Conservation (phyloP, 164 flowering plant genomes). For the Liriodendron chinense region DNA sequence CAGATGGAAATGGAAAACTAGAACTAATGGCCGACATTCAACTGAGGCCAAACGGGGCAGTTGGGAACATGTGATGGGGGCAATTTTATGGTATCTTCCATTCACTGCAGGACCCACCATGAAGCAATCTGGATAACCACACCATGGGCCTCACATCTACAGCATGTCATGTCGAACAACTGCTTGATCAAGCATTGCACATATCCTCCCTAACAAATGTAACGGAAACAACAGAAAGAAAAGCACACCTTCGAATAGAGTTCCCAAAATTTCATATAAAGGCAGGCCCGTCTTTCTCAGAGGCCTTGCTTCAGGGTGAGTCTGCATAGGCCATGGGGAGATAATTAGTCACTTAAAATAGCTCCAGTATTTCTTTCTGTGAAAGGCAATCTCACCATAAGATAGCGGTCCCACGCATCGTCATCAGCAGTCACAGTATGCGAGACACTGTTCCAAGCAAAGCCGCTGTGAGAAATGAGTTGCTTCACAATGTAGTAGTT, state of each 20-base stretch:
- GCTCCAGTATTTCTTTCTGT: not conserved
- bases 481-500: not conserved
- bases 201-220: no score
- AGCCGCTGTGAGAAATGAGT: not conserved
- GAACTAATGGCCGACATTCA: no score
- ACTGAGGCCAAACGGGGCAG: no score
- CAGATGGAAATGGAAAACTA: no score
- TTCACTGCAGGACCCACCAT: no score
- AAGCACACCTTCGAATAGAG: not conserved
- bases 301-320: constrained; percentile 3
- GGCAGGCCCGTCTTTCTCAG: not conserved
- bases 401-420: constrained; percentile 1
- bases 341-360: not conserved
- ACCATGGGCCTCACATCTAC: no score
- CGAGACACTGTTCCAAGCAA: not conserved
- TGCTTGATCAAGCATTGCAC: no score
- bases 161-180: no score
- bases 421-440: not conserved
- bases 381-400: not conserved
- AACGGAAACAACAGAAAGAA: not conserved
- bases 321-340: not conserved
- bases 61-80: no score
- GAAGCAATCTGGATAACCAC: no score
- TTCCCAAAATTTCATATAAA: not conserved
- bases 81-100: no score